phyloP scores from a whole-genome alignment of 805 yeast genomes.

The Saturnispora sekii region DNA sequence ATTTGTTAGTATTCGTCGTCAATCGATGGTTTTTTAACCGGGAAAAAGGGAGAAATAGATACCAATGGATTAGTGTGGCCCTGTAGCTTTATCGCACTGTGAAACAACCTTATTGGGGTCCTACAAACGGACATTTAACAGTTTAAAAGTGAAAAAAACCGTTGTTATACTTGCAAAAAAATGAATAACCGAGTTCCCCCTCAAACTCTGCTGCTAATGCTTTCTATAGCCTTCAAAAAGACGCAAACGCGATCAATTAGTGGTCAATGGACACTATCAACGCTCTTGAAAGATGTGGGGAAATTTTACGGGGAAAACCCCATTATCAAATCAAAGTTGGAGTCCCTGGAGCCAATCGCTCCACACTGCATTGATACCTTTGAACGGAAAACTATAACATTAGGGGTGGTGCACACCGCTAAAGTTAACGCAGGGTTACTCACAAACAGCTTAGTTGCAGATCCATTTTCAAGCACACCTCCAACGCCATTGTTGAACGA shows the following conservation, averaged over 20 bases:
- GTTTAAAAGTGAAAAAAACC: not conserved
- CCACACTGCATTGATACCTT: conserved; percentile 11
- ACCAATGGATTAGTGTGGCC: conserved; percentile 47
- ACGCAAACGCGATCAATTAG: not conserved
- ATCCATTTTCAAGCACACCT: conserved; percentile 23
- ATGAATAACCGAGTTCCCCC: not conserved
- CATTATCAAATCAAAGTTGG: conserved; percentile 12
- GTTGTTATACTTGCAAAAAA: not conserved
- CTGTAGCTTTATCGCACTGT: not conserved
- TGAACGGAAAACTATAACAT: conserved; percentile 17
- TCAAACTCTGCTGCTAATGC: not conserved
- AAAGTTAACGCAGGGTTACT: conserved; percentile 16
- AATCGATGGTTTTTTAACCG: not conserved
- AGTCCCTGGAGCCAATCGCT: conserved; percentile 11
- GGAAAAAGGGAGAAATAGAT: conserved; percentile 20
- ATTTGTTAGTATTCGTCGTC: conserved; percentile 8
- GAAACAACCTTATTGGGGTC: conserved; percentile 6
- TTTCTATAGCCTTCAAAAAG: not conserved
- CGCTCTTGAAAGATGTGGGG: conserved; percentile 1
- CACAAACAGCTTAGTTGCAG: conserved; percentile 20
- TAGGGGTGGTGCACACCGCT: conserved; percentile 23
- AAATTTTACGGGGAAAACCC: conserved; percentile 11
- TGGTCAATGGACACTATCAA: not conserved
- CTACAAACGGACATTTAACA: not conserved
- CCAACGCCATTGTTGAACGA: conserved; percentile 14